Base-by-base conservation (phyloP, 2,329 filamentous ascomycete genomes). In the Geoglossum cookeanum region DNA sequence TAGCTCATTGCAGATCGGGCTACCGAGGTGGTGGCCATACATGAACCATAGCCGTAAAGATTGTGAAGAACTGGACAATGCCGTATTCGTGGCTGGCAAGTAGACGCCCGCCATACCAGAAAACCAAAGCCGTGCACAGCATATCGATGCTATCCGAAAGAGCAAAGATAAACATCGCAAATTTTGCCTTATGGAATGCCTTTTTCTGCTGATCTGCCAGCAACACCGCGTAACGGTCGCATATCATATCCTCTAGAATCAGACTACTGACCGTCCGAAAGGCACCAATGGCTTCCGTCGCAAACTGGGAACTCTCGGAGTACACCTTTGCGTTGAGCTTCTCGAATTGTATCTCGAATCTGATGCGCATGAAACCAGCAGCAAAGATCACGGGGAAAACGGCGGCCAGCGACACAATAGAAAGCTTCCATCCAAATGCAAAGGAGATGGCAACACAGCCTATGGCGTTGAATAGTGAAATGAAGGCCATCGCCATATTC, bases 341-440 rank as follows among this genome's bases (percentile, higher is more conserved):
- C 60, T 85, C 82, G 59, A 87, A 86, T 60, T 81, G 71, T n/a
- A 80, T 67, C 66, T 85, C 82, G 61, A 76, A 72, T n/a, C 72
- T 69, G 48, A 80, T 68, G 11, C 78, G 71, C 60, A 74, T 67
- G 59, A 73, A 79, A 2, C 72, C 73, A 9, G 75, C 72, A 3
- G 67, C 61, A 6, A 79, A 67, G 3, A 78, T 72, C 6, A 75
- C 66, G 1, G 78, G 78, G 57, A 78, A 65, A 0, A 73, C 71
- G 1, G 84, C 78, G 62, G 80, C 84, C 7, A 81, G 70, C 0
- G 78, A 76, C 0, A 90, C 81, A 0, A 88, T 69, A 0, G 82
- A 79, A 7, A 91, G 73, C 66, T 88, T 90, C 86, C 86, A 90
- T 1, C 83, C 83, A 65, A 84, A 87, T 3, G 76, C 72, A 63